Conservation (phyloP, 2,329 filamentous ascomycete species). For the Apiospora aurea region DNA sequence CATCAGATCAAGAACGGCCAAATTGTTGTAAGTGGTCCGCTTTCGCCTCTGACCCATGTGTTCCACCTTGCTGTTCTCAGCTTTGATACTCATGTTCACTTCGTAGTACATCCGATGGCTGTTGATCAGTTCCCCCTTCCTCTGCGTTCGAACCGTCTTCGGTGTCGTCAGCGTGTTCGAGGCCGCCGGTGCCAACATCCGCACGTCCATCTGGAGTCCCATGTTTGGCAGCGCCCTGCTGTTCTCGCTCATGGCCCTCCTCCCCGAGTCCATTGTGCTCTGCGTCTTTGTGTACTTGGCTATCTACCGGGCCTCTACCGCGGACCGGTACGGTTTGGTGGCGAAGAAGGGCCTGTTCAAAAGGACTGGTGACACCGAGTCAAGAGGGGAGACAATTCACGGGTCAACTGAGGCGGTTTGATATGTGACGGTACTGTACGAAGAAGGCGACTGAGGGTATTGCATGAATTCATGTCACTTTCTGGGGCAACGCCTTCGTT, state of each 20-base stretch:
- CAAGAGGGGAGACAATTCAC: background rate
- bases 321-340: background rate
- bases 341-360: background rate
- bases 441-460: background rate
- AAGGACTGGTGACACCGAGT: background rate
- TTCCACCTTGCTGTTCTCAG: no score
- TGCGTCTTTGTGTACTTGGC: constrained; percentile 27
- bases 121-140: constrained; percentile 23
- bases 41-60: background rate
- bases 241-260: constrained; percentile 28
- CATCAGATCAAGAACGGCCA: background rate
- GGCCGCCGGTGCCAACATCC: background rate
- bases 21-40: background rate
- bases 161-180: constrained; percentile 26
- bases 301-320: constrained; percentile 9
- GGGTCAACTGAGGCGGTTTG: background rate
- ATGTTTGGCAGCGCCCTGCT: constrained; percentile 27
- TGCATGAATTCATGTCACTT: background rate
- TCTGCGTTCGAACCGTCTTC: constrained; percentile 24
- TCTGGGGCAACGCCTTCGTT: no score
- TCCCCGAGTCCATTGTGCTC: constrained; percentile 28
- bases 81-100: background rate
- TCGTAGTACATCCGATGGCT: constrained; percentile 25
- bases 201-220: constrained; percentile 27
- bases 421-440: background rate